Evolutionary conservation across 1,284 basidiomycete genomes (phyloP), one percentile per base, ranked within the genome.

Genomic region (Calocybe gambosa): DNA sequence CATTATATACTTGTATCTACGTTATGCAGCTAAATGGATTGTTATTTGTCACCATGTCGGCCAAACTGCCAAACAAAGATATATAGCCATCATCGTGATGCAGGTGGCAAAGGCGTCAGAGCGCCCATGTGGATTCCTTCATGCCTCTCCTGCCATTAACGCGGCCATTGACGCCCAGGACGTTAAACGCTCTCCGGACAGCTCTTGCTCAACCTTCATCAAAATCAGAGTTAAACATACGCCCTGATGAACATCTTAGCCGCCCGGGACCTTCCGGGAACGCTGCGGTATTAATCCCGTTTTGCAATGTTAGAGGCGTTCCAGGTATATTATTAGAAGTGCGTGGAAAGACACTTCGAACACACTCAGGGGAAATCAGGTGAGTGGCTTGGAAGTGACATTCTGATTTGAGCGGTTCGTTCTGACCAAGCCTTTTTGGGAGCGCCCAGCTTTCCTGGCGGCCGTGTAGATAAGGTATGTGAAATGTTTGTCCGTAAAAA

Each of bases 291-390:
- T 66, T 89, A 39, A 74, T 89, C 45, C 85, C 86, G 0, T 67
- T 89, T 40, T 86, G 84, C 62, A 89, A 89, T 56, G 78, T 89
- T 12, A 65, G 74, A 31, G 69, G 71, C 39, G 65, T 64, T 13
- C 82, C 87, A 0, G 81, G 85, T 5, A 73, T 90, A 15, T 61
- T 89, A 31, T 71, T 89, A 15, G 80, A 89, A 59, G 75, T 90
- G 23, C 71, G 87, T 51, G 82, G 79, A n/a, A 74, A 75, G 45
- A 59, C 68, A 47, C 62, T 89, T 46, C 71, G 85, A 53, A 74
- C 70, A 29, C 87, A 89, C 64, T 80, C 83, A 0, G 86, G 88
- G n/a, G 85, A 89, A 70, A 79, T 89, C 28, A 86, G 87, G 87
- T 85, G 46, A 34, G 15, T 31, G 58, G 53, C 75, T 53, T 34